Conservation (phyloP, 2,329 filamentous ascomycete species). For the Blastomyces silverae region DNA sequence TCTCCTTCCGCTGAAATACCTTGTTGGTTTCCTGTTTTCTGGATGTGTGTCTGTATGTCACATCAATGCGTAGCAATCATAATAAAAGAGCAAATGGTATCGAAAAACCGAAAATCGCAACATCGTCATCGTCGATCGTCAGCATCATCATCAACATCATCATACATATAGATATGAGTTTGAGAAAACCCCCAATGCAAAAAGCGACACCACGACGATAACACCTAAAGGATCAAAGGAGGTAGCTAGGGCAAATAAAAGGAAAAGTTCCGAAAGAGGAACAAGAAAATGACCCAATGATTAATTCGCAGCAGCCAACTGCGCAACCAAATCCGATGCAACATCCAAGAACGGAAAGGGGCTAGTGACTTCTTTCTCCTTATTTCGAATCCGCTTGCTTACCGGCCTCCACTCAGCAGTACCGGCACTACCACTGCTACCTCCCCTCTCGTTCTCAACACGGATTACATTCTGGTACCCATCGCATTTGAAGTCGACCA, state of each 20-base stretch:
- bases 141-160: background rate
- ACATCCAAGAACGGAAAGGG: conserved; percentile 95
- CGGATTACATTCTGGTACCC: conserved; percentile 86
- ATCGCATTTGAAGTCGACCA: conserved; percentile 98
- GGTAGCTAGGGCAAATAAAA: background rate
- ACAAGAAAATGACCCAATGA: background rate
- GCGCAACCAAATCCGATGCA: conserved; percentile 84
- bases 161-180: background rate
- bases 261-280: background rate
- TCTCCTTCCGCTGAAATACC: background rate
- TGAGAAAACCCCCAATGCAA: background rate
- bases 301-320: conserved; percentile 74
- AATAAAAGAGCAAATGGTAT: background rate
- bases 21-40: background rate
- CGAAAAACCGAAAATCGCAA: background rate
- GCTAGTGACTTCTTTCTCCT: conserved; percentile 91
- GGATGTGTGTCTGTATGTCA: background rate
- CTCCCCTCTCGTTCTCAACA: conserved; percentile 17
- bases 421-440: conserved; percentile 25
- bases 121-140: background rate
- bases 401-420: conserved; percentile 43
- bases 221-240: background rate
- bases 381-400: conserved; percentile 50
- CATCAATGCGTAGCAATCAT: background rate
- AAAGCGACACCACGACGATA: background rate